Evolutionary conservation across 1,284 basidiomycete genomes (phyloP).

Genomic region (Ustilago trichophora): DNA sequence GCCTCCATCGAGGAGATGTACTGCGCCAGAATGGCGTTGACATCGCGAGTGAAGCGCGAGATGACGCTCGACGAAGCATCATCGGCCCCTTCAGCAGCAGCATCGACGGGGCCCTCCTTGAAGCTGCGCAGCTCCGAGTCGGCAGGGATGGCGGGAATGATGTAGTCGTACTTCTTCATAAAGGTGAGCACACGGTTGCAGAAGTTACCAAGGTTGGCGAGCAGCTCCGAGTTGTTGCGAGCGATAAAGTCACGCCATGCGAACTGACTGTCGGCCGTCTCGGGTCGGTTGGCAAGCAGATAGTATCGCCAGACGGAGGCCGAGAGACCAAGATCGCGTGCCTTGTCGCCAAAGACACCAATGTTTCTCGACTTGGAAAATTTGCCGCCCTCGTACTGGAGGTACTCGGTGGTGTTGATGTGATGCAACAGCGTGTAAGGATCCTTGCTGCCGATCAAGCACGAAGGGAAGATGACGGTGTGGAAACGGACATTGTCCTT

Average conservation of each 20-base stretch:
- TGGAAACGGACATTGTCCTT: slow-evolving; percentile 89
- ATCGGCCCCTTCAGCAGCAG: slow-evolving; percentile 32
- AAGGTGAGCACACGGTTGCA: slow-evolving; percentile 96
- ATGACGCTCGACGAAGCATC: slow-evolving; percentile 44
- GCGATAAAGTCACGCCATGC: slow-evolving; percentile 95
- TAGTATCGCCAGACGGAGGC: slow-evolving; percentile 98
- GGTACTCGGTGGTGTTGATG: slow-evolving; percentile 94
- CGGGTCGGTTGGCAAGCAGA: slow-evolving; percentile 89
- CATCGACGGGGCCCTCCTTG: slow-evolving; percentile 36
- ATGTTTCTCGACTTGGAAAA: slow-evolving; percentile 98
- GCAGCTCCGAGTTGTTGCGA: slow-evolving; percentile 90
- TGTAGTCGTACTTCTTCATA: slow-evolving; percentile 82
- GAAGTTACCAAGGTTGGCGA: slow-evolving; percentile 99
- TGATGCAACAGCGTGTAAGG: slow-evolving; percentile 95
- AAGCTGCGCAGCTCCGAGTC: slow-evolving; percentile 48
- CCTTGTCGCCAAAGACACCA: slow-evolving; percentile 95
- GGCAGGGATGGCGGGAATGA: slow-evolving; percentile 70
- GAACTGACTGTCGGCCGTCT: slow-evolving; percentile 94
- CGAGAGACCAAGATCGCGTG: slow-evolving; percentile 90
- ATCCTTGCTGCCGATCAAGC: slow-evolving; percentile 87
- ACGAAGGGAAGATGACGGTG: slow-evolving; percentile 92
- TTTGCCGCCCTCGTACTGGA: slow-evolving; percentile 98
- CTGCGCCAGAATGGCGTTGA: slow-evolving; percentile 81
- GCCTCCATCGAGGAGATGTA: slow-evolving; percentile 89
- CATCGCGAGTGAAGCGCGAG: slow-evolving; percentile 75